Evolutionary conservation across 2,329 filamentous ascomycete genomes (phyloP), one percentile per base, ranked within the genome.

Genomic region (Cladosporium cucumerinum): DNA sequence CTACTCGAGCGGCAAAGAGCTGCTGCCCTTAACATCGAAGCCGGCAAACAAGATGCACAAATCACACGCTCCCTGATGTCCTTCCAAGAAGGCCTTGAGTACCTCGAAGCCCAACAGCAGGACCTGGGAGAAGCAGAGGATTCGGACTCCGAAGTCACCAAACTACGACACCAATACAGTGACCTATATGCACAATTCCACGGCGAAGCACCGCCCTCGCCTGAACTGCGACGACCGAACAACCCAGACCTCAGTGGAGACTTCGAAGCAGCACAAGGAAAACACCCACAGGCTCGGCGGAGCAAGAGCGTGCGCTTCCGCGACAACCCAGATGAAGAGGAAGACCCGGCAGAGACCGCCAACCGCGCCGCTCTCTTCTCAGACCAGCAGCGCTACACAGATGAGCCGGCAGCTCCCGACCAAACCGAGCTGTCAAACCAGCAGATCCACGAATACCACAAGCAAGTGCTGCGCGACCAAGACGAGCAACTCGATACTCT

Each of bases 401-500:
- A 94, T 74, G 86, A 92, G 70, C 89, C 89, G 0, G 73, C 74
- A 16, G 70, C 76, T 71, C 80, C 78, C 0, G 80, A 90, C 69
- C 84, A 87, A 16, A 78, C 78, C 6, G 76, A 79, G 11, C 82
- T 97, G 74, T 84, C 85, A 75, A 98, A 98, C 78, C 83, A 89
- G 76, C 92, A 97, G 78, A 89, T 98, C 69, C 91, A 97, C 79
- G 83, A 85, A 25, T 93, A 96, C 78, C 95, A 99, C 79, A 82
- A 84, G 64, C 87, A 87, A 67, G 87, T 97, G 28, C 82, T 99
- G 43, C 84, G 85, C n/a, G 89, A 97, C 67, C 95, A 99, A 78
- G 95, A 99, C 75, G 90, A 91, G 69, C 93, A 97, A 77, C 84
- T 99, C n/a, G 94, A 98, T 76, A 84, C 85, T 11, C 82, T 99